Conservation (phyloP, 73 alveolate genomes). For the Tetrahymena thermophila region DNA sequence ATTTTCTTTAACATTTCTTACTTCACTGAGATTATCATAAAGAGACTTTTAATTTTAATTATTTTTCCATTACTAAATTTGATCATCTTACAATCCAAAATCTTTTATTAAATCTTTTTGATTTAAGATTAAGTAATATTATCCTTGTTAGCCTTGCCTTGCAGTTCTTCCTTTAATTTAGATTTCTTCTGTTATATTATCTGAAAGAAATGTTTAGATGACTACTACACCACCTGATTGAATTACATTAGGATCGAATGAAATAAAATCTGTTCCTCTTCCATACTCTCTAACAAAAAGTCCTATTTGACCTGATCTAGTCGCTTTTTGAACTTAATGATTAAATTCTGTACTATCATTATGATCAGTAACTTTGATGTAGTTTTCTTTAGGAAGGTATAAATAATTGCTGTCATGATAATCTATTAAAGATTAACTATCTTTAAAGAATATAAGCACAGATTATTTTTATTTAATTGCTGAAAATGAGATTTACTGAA, state of each 20-base stretch:
- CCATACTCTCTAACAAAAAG: not conserved
- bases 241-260: not conserved
- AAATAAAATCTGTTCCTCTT: not conserved
- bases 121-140: not conserved
- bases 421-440: not conserved
- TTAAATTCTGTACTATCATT: not conserved
- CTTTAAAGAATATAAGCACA: not conserved
- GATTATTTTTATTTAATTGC: not conserved
- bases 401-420: not conserved
- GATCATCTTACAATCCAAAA: not conserved
- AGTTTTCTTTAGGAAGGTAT: not conserved
- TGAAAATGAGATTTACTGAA: not conserved
- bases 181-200: not conserved
- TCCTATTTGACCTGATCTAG: not conserved
- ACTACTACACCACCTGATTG: not conserved
- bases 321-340: not conserved
- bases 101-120: not conserved
- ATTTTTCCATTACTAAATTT: not conserved
- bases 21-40: not conserved
- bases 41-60: not conserved
- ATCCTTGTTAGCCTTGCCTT: not conserved
- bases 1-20: not conserved
- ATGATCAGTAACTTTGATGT: not conserved
- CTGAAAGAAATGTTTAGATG: not conserved
- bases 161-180: not conserved